Evolutionary conservation across 179 eudicot species (phyloP).

Genomic region (Beta corolliflora): DNA sequence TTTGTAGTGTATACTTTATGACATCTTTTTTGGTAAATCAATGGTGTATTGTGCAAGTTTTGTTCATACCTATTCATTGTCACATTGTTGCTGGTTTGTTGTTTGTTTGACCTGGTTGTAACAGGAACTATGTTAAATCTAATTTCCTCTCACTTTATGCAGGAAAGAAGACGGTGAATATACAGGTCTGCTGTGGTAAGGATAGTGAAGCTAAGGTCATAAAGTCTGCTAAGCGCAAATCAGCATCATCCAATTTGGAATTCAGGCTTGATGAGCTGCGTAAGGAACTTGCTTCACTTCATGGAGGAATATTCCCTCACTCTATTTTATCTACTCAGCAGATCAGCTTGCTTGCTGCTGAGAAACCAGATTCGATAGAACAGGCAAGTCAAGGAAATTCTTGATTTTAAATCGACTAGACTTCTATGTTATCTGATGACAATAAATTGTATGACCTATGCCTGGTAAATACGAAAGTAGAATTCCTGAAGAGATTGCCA

Average conservation of each 20-base stretch:
- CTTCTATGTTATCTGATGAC: not conserved
- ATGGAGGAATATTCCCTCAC: conserved; percentile 95
- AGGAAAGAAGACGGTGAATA: conserved; percentile 76
- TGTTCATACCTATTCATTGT: not conserved
- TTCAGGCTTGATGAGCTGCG: conserved; percentile 75
- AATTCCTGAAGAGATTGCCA: conserved; percentile 69
- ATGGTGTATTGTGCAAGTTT: not conserved
- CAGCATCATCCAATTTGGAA: conserved; percentile 59
- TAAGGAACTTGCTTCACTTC: conserved; percentile 69
- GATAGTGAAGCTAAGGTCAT: conserved; percentile 39
- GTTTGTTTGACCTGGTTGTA: not conserved
- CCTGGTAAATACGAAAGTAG: conserved; percentile 64
- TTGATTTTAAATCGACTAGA: not conserved
- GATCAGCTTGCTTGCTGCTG: conserved; percentile 53
- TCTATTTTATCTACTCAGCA: conserved; percentile 89
- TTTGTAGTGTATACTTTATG: not conserved
- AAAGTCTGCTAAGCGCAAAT: conserved; percentile 59
- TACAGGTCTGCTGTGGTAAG: conserved; percentile 51
- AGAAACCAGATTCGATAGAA: conserved; percentile 66
- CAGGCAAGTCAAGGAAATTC: conserved; percentile 48
- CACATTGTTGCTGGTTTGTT: not conserved
- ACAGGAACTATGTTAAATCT: not conserved
- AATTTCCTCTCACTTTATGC: conserved; percentile 17
- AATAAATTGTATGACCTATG: too few relatives aligned
- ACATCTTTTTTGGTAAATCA: too few relatives aligned